Evolutionary conservation across 495 filamentous ascomycete genomes (phyloP).

Genomic region (Aspergillus cavernicola): DNA sequence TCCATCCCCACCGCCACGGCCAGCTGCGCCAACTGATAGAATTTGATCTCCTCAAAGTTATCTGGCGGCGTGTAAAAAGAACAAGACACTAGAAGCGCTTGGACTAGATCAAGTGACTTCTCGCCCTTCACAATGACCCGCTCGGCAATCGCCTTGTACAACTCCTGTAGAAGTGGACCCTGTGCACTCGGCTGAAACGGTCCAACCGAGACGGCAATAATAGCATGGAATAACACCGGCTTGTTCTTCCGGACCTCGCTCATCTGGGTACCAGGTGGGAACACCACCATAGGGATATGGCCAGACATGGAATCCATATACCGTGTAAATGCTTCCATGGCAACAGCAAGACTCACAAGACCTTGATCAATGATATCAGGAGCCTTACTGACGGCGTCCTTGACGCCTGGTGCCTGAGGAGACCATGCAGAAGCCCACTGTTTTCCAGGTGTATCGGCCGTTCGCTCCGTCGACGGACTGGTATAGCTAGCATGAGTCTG

Average conservation of each 20-base stretch:
- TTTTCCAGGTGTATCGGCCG: slow-evolving; percentile 8
- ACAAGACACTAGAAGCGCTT: slow-evolving; percentile 67
- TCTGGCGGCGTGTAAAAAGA: slow-evolving; percentile 85
- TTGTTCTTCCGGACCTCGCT: slow-evolving; percentile 64
- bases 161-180: slow-evolving; percentile 58
- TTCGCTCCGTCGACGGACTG: slow-evolving; percentile 27
- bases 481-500: slow-evolving; percentile 19
- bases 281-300: slow-evolving; percentile 76
- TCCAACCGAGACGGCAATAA: slow-evolving; percentile 66
- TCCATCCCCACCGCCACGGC: slow-evolving; percentile 85
- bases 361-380: slow-evolving; percentile 69
- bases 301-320: slow-evolving; percentile 66
- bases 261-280: slow-evolving; percentile 62
- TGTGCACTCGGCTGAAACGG: slow-evolving; percentile 58
- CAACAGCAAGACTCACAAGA: slow-evolving; percentile 59
- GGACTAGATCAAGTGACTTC: slow-evolving; percentile 83
- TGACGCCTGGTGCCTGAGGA: slow-evolving; percentile 8
- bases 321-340: slow-evolving; percentile 60
- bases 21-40: slow-evolving; percentile 82
- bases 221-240: slow-evolving; percentile 77
- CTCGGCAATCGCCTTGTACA: slow-evolving; percentile 70
- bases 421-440: slow-evolving; percentile 9
- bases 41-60: slow-evolving; percentile 81
- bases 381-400: slow-evolving; percentile 23
- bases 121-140: slow-evolving; percentile 69